phyloP scores from a whole-genome alignment of 495 filamentous ascomycete species.

The Penicillium fimorum region DNA sequence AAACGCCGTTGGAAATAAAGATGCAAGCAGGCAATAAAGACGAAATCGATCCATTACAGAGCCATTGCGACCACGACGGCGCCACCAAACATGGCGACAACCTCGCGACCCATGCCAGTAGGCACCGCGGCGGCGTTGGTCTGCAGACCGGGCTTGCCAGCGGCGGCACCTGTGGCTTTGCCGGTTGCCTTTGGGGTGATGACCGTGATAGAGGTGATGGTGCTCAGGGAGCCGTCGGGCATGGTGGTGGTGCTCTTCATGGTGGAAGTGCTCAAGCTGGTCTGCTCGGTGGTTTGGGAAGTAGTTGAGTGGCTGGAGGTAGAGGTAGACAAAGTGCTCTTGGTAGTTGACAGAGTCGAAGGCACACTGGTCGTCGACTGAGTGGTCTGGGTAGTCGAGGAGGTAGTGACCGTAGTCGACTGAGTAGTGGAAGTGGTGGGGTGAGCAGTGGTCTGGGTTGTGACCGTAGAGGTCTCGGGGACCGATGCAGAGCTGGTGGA shows the following conservation, averaged over 20 bases:
- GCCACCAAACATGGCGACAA: slow-evolving; percentile 45
- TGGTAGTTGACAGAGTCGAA: slow-evolving; percentile 42
- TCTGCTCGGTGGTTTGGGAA: slow-evolving; percentile 34
- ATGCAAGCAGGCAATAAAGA: slow-evolving; percentile 2
- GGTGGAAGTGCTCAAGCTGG: slow-evolving; percentile 34
- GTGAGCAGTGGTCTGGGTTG: slow-evolving; percentile 18
- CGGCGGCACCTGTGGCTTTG: slow-evolving; percentile 21
- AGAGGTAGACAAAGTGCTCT: slow-evolving; percentile 34
- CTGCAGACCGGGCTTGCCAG: slow-evolving; percentile 41
- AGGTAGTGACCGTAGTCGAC: background rate
- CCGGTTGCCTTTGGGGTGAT: slow-evolving; percentile 35
- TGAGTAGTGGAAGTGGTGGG: slow-evolving; percentile 13
- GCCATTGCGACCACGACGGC: slow-evolving; percentile 42
- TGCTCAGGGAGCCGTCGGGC: slow-evolving; percentile 61
- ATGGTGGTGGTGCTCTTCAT: slow-evolving; percentile 59
- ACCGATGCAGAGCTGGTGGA: slow-evolving; percentile 8
- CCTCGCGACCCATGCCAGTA: slow-evolving; percentile 35
- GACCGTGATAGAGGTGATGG: slow-evolving; percentile 49
- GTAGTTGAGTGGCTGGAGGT: slow-evolving; percentile 26
- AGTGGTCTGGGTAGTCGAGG: slow-evolving; percentile 10
- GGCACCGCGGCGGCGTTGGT: slow-evolving; percentile 37
- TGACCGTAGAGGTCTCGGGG: slow-evolving; percentile 3
- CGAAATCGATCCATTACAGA: slow-evolving; percentile 23
- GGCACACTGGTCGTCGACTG: slow-evolving; percentile 38
- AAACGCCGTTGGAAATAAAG: slow-evolving; percentile 9